Base-by-base conservation (phyloP, 2,329 filamentous ascomycete genomes). In the Sclerotinia subarctica region DNA sequence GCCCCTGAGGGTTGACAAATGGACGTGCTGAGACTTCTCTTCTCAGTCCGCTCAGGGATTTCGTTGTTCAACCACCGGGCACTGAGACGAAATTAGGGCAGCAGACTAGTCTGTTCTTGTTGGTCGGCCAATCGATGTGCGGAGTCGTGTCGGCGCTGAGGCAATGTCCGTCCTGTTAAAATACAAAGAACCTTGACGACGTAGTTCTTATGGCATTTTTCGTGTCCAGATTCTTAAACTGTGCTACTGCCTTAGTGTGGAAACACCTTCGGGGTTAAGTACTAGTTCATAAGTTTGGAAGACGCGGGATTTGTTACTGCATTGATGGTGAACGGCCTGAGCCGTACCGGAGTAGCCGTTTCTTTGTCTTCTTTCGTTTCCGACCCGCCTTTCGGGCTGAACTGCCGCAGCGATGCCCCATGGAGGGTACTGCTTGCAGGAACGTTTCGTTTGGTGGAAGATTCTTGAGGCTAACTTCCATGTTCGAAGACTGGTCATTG, bases 81-180 rank as follows among this genome's bases (percentile, higher is more conserved):
- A 63, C 46, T 63, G 59, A 63, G 59, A 17, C 59, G 59, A 63
- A 63, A 63, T 63, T 63, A 63, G 59, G 59, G 46, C 44, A 60
- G 57, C 42, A 60, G 57, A 60, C 26, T 60, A 8, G 26, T 60
- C 57, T 47, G 57, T 38, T 62, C 46, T 38, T 63, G 59, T 52
- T 63, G 59, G 11, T 63, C 46, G 46, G 59, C 32, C 59, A 63
- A 63, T 38, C 59, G 47, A 63, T 47, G 47, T 51, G 46, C 46
- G 59, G 59, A 51, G 46, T 63, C 32, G 59, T 63, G 59, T 51
- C 59, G 59, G 46, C 46, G 59, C 59, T 63, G 59, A 63, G 59
- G 59, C 59, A 63, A 24, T 52, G 59, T 38, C 59, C 46, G 59
- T 63, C 59, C 59, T 51, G 46, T 63, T 51, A 63, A 63, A 26